These are phyloP conservation scores for Sporothrix curviconia DNA, from an alignment of 2,329 filamentous ascomycete species.

Conservation along the genomic window DNA sequence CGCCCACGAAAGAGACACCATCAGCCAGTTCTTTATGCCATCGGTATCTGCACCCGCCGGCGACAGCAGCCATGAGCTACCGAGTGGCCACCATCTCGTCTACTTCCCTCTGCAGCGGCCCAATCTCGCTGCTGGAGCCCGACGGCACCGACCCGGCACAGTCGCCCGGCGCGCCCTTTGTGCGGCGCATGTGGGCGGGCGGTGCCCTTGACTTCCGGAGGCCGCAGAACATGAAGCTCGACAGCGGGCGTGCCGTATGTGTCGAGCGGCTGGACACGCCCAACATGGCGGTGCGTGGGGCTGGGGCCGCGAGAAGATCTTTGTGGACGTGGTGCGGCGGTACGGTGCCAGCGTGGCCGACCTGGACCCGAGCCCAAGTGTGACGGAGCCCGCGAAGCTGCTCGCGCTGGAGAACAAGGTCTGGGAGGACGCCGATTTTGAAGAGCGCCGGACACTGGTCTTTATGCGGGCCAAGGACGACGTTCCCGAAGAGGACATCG, in stretches of 20 bases:
- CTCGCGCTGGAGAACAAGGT: conserved; percentile 12
- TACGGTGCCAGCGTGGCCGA: conserved; percentile 8
- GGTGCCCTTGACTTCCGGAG: conserved; percentile 49
- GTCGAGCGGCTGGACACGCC: conserved; percentile 32
- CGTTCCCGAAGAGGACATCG: conserved; percentile 1
- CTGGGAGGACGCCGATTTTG: conserved; percentile 28
- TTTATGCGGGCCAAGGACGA: conserved; percentile 39
- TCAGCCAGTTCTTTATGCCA: background rate
- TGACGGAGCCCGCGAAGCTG: background rate
- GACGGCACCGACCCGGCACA: conserved; percentile 84
- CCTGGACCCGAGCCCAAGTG: background rate
- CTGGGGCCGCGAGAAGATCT: conserved; percentile 37
- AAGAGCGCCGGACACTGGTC: conserved; percentile 45
- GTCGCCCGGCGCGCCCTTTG: conserved; percentile 64
- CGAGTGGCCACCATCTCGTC: conserved; percentile 71
- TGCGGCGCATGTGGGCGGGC: conserved; percentile 81
- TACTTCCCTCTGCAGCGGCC: conserved; percentile 73
- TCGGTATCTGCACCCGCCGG: background rate
- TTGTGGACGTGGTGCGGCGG: conserved; percentile 44
- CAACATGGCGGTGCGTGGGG: conserved; percentile 14
- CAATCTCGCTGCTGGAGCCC: conserved; percentile 55
- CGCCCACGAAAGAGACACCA: background rate
- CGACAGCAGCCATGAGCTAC: conserved; percentile 31
- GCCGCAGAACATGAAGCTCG: conserved; percentile 28
- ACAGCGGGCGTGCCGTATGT: conserved; percentile 37